Evolutionary conservation across 805 yeast genomes (phyloP).

Genomic region (Saccharomycopsis sp.): DNA sequence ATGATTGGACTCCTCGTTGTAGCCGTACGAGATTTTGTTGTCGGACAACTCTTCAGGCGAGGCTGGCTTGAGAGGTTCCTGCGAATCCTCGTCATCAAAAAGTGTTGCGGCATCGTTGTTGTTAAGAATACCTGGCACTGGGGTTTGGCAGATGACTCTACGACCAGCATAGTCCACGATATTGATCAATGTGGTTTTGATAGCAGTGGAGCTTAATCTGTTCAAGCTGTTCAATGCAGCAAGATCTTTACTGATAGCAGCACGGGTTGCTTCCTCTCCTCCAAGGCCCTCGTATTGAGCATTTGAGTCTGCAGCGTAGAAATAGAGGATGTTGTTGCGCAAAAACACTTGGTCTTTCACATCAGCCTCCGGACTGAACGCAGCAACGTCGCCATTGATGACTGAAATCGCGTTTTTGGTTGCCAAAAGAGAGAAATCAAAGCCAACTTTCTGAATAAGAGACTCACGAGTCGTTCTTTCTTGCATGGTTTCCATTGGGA

Average conservation of each 20-base stretch:
- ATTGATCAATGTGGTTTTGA: slow-evolving; percentile 72
- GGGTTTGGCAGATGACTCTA: slow-evolving; percentile 86
- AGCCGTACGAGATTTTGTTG: slow-evolving; percentile 67
- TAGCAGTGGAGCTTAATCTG: slow-evolving; percentile 53
- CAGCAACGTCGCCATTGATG: slow-evolving; percentile 61
- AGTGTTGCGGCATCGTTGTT: slow-evolving; percentile 32
- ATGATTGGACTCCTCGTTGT: slow-evolving; percentile 49
- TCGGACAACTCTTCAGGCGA: slow-evolving; percentile 26
- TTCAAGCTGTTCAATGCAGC: slow-evolving; percentile 64
- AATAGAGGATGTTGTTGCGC: slow-evolving; percentile 81
- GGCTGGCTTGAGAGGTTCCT: slow-evolving; percentile 27
- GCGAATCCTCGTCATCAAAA: slow-evolving; percentile 33
- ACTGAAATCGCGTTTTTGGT: slow-evolving; percentile 74
- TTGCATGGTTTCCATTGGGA: slow-evolving; percentile 49
- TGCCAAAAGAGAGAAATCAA: slow-evolving; percentile 72
- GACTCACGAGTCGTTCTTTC: slow-evolving; percentile 74
- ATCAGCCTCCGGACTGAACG: slow-evolving; percentile 75
- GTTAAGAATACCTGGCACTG: slow-evolving; percentile 85
- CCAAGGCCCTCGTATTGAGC: slow-evolving; percentile 63
- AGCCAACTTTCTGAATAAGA: slow-evolving; percentile 59
- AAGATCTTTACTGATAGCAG: slow-evolving; percentile 72
- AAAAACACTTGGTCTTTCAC: slow-evolving; percentile 59
- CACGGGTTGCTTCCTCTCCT: slow-evolving; percentile 82
- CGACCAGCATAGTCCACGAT: slow-evolving; percentile 86
- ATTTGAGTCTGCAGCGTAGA: slow-evolving; percentile 63